These are phyloP conservation scores for Pythium biforme DNA, from an alignment of 352 stramenopile species.

Conservation along the genomic window DNA sequence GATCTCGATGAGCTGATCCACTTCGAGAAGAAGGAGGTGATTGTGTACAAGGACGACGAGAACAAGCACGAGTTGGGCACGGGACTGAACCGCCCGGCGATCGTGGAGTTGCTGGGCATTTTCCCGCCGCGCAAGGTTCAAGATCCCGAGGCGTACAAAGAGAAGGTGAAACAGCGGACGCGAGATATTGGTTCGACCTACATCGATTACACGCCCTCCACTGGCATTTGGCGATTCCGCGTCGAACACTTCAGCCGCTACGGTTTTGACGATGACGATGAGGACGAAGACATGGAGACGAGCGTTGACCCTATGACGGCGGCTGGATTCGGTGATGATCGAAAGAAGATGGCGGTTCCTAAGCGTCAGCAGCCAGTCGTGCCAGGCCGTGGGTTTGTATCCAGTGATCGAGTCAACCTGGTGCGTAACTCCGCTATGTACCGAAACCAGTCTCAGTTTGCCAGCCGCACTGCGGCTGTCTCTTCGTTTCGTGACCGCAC, in stretches of 20 bases:
- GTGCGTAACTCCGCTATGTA: conserved; percentile 27
- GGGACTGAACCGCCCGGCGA: conserved; percentile 73
- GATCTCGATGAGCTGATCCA: conserved; percentile 76
- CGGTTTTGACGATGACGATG: conserved; percentile 58
- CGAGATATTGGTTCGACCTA: conserved; percentile 75
- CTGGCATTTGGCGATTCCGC: conserved; percentile 81
- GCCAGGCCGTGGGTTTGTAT: conserved; percentile 6
- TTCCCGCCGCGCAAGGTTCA: conserved; percentile 68
- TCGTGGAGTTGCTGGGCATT: conserved; percentile 76
- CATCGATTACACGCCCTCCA: conserved; percentile 71
- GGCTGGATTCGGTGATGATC: conserved; percentile 13
- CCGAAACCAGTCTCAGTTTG: conserved; percentile 7
- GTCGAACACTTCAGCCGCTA: conserved; percentile 88
- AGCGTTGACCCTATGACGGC: not conserved
- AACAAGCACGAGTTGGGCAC: conserved; percentile 74
- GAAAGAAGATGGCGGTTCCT: conserved; percentile 21
- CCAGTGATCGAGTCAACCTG: conserved; percentile 16
- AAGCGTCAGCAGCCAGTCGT: not conserved
- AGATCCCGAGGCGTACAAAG: conserved; percentile 62
- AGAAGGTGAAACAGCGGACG: conserved; percentile 76
- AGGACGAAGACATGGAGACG: conserved; percentile 43
- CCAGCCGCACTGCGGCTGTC: conserved; percentile 7
- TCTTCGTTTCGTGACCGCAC: conserved; percentile 20
- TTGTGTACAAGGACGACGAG: conserved; percentile 84
- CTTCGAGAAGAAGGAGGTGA: conserved; percentile 85